phyloP scores from a whole-genome alignment of 345 rosid genomes.

The Euphorbia peplus region DNA sequence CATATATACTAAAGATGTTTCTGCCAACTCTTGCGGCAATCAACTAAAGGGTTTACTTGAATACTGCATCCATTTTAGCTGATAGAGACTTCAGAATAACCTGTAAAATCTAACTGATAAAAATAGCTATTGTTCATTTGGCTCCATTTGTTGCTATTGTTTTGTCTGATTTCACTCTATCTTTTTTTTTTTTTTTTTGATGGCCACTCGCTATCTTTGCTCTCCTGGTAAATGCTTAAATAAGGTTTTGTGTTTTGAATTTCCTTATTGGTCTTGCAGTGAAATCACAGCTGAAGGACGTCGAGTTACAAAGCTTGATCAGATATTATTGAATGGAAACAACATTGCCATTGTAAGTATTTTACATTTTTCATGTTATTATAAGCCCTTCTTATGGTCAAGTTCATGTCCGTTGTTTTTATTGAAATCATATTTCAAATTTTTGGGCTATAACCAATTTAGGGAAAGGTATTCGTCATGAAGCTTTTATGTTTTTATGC shows the following conservation, averaged over 20 bases:
- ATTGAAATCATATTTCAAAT: neutral
- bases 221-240: neutral
- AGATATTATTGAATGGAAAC: constrained; percentile 90
- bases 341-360: constrained; percentile 86
- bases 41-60: neutral
- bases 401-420: neutral
- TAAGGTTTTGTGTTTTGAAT: neutral
- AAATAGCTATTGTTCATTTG: neutral
- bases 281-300: constrained; percentile 92
- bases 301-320: constrained; percentile 91
- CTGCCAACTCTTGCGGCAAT: neutral
- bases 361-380: neutral
- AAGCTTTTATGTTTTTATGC: neutral
- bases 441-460: neutral
- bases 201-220: too few relatives aligned
- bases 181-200: too few relatives aligned
- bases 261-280: constrained; percentile 34
- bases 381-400: neutral
- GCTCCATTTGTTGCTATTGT: neutral
- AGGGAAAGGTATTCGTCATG: neutral
- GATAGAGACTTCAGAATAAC: neutral
- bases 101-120: neutral
- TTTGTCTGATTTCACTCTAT: neutral
- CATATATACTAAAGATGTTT: too few relatives aligned
- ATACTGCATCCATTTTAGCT: neutral